phyloP scores from a whole-genome alignment of 2,329 filamentous ascomycete species.

The Apiospora sp. region DNA sequence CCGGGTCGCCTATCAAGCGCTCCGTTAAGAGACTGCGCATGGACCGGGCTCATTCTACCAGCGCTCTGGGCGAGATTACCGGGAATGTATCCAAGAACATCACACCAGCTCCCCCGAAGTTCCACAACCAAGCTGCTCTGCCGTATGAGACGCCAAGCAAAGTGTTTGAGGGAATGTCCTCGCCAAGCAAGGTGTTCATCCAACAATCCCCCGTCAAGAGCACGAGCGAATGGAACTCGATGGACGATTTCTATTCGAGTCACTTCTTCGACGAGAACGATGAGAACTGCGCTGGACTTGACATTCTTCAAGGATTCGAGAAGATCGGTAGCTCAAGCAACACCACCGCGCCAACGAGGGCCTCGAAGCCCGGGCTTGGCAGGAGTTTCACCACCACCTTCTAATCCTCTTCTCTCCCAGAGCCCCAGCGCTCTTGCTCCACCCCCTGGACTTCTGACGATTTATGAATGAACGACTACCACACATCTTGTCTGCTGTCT shows the following conservation, averaged over 20 bases:
- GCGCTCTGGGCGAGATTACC: constrained; percentile 68
- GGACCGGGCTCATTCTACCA: constrained; percentile 69
- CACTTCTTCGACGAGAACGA: constrained; percentile 67
- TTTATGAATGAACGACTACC: constrained; percentile 33
- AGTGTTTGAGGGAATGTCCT: constrained; percentile 61
- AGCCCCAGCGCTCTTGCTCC: constrained; percentile 22
- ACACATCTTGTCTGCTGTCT: constrained; percentile 20
- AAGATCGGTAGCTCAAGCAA: constrained; percentile 68
- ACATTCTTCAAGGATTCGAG: constrained; percentile 78
- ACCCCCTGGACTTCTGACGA: constrained; percentile 26
- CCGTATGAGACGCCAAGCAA: constrained; percentile 65
- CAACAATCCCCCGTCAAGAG: constrained; percentile 50
- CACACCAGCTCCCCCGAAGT: constrained; percentile 58
- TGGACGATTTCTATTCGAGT: constrained; percentile 61
- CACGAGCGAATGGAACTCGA: constrained; percentile 48
- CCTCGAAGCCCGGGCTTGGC: constrained; percentile 46
- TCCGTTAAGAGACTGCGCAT: constrained; percentile 66
- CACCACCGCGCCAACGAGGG: constrained; percentile 36
- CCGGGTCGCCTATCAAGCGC: constrained; percentile 72
- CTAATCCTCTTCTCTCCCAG: constrained; percentile 36
- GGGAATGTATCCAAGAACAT: constrained; percentile 59
- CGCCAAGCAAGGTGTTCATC: constrained; percentile 61
- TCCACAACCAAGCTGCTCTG: constrained; percentile 49
- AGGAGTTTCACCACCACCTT: constrained; percentile 49
- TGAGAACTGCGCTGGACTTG: constrained; percentile 67